Conservation (phyloP, 2,329 filamentous ascomycete species). For the Penicillium sclerotiorum region DNA sequence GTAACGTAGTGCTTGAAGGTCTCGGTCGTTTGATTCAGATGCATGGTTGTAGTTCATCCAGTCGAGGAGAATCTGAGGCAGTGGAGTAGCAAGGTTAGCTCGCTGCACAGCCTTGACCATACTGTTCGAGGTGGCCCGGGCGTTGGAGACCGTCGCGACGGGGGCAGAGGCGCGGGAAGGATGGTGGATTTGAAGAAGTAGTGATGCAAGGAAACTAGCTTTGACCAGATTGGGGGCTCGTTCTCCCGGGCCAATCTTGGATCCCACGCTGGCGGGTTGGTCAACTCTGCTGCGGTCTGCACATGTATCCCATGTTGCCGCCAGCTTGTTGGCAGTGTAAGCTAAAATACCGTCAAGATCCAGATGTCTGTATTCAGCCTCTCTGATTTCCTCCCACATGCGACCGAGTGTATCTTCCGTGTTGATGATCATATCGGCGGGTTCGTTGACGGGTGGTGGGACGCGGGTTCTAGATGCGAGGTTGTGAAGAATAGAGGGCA, state of each 20-base stretch:
- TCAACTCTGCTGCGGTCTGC: slow-evolving; percentile 46
- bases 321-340: slow-evolving; percentile 38
- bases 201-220: slow-evolving; percentile 74
- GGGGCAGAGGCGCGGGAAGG: slow-evolving; percentile 49
- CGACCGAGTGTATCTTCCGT: slow-evolving; percentile 72
- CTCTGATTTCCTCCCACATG: slow-evolving; percentile 57
- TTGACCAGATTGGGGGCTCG: slow-evolving; percentile 68
- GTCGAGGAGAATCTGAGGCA: slow-evolving; percentile 77
- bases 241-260: slow-evolving; percentile 67
- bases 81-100: slow-evolving; percentile 43
- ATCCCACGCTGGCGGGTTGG: slow-evolving; percentile 44
- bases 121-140: slow-evolving; percentile 30
- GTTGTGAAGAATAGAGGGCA: slow-evolving; percentile 72
- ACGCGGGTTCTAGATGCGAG: slow-evolving; percentile 61
- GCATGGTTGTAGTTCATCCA: slow-evolving; percentile 81
- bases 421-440: slow-evolving; percentile 69
- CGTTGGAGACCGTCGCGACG: slow-evolving; percentile 23
- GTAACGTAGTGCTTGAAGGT: slow-evolving; percentile 63
- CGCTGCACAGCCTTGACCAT: slow-evolving; percentile 32
- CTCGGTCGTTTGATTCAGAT: slow-evolving; percentile 69
- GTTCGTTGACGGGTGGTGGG: slow-evolving; percentile 64
- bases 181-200: slow-evolving; percentile 80
- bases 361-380: slow-evolving; percentile 33
- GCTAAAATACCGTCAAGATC: slow-evolving; percentile 37
- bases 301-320: slow-evolving; percentile 36